phyloP scores from a whole-genome alignment of 2,329 filamentous ascomycete genomes.

The Cercospora zeae-maydis region DNA sequence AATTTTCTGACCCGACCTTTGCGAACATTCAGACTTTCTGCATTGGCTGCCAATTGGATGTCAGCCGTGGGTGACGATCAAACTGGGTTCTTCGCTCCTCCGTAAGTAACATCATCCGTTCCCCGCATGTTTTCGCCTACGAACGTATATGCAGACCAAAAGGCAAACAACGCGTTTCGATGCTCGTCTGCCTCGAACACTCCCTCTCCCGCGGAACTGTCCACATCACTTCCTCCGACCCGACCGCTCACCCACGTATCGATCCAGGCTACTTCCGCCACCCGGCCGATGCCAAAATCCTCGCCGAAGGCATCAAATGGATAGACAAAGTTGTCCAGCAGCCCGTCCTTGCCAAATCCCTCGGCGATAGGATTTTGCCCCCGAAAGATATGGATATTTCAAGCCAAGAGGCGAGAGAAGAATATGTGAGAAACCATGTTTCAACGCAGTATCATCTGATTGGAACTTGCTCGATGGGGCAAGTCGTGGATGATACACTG shows the following conservation, averaged over 20 bases:
- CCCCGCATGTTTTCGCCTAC: neutral
- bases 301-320: slow-evolving; percentile 37
- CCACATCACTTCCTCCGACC: slow-evolving; percentile 32
- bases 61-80: slow-evolving; percentile 32
- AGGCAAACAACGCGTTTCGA: slow-evolving; percentile 33
- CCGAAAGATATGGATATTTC: slow-evolving; percentile 28
- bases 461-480: slow-evolving; percentile 39
- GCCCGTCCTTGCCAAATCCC: slow-evolving; percentile 42
- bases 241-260: slow-evolving; percentile 30
- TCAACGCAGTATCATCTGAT: slow-evolving; percentile 42
- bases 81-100: slow-evolving; percentile 34
- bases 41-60: slow-evolving; percentile 36
- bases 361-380: slow-evolving; percentile 39
- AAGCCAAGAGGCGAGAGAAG: slow-evolving; percentile 28
- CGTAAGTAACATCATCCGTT: slow-evolving; percentile 14
- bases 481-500: slow-evolving; percentile 33
- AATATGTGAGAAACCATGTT: slow-evolving; percentile 32
- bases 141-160: slow-evolving; percentile 18
- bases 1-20: slow-evolving; percentile 35
- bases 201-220: slow-evolving; percentile 32
- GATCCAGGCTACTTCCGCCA: slow-evolving; percentile 36
- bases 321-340: slow-evolving; percentile 45
- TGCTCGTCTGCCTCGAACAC: slow-evolving; percentile 32
- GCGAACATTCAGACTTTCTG: slow-evolving; percentile 39
- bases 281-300: slow-evolving; percentile 32